phyloP scores from a whole-genome alignment of 2,329 filamentous ascomycete species.

The Colletotrichum plurivorum region DNA sequence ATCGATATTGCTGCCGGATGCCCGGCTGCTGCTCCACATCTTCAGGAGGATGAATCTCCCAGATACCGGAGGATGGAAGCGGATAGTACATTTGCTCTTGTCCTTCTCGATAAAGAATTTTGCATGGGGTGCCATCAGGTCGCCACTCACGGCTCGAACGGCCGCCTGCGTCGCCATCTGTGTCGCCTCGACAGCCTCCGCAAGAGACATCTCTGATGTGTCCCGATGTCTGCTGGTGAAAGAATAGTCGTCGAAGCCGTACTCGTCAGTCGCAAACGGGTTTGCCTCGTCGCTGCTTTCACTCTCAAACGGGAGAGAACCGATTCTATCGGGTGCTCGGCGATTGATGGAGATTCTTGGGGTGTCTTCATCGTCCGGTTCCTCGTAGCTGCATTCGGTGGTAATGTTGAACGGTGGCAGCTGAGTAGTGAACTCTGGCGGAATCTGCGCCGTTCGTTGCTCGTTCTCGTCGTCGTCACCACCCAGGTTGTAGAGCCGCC shows the following conservation, averaged over 20 bases:
- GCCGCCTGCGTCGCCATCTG: conserved; percentile 70
- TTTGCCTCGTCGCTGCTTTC: conserved; percentile 56
- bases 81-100: conserved; percentile 88
- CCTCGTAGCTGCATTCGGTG: conserved; percentile 73
- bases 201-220: conserved; percentile 49
- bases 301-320: conserved; percentile 69
- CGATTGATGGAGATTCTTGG: conserved; percentile 46
- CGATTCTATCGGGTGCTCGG: conserved; percentile 66
- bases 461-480: conserved; percentile 60
- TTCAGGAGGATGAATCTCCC: conserved; percentile 90
- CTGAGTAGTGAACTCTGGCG: conserved; percentile 65
- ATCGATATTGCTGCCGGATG: conserved; percentile 81
- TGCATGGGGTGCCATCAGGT: conserved; percentile 80
- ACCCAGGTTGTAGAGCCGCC: conserved; percentile 60
- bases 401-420: conserved; percentile 68
- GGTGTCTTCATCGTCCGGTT: conserved; percentile 57
- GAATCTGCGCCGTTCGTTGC: conserved; percentile 67
- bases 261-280: conserved; percentile 47
- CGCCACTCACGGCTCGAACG: conserved; percentile 68
- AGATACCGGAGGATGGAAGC: conserved; percentile 86
- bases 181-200: conserved; percentile 61
- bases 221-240: conserved; percentile 44
- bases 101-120: conserved; percentile 87
- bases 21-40: conserved; percentile 85
- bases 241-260: conserved; percentile 49